Evolutionary conservation across 163 green algal species (phyloP).

Genomic region (Chlamydomonas reinhardtii): DNA sequence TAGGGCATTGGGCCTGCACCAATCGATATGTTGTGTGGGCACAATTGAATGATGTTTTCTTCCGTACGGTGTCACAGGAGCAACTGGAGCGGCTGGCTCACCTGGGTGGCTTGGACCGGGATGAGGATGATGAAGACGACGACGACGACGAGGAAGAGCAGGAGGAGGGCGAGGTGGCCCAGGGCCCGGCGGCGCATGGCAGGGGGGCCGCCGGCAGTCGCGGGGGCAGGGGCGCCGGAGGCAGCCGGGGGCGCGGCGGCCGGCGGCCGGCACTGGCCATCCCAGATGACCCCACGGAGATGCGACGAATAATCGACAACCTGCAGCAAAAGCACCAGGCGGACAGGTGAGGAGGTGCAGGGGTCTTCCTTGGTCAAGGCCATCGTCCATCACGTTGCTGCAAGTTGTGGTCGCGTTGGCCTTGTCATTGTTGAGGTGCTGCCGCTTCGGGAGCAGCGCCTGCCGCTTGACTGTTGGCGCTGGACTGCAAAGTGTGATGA

Average conservation of each 20-base stretch:
- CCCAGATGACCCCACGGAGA: background rate
- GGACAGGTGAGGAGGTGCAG: slow-evolving; percentile 9
- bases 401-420: too few relatives aligned
- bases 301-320: background rate
- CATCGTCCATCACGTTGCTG: too few relatives aligned
- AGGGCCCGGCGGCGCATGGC: background rate
- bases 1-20: too few relatives aligned
- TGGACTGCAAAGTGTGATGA: too few relatives aligned
- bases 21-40: too few relatives aligned
- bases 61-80: background rate
- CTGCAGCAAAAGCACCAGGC: slow-evolving; percentile 47
- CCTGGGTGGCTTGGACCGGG: background rate
- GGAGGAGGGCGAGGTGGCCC: background rate
- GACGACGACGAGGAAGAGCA: background rate
- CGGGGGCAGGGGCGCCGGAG: background rate
- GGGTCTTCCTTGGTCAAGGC: too few relatives aligned
- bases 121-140: background rate
- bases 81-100: slow-evolving; percentile 23
- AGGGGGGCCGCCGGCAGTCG: background rate
- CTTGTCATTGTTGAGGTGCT: too few relatives aligned
- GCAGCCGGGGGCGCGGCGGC: background rate
- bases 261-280: background rate
- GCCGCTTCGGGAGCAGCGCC: too few relatives aligned
- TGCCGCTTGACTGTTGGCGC: too few relatives aligned
- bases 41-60: background rate